Conservation (phyloP, 257 asterid genomes). For the Scutellaria barbata region DNA sequence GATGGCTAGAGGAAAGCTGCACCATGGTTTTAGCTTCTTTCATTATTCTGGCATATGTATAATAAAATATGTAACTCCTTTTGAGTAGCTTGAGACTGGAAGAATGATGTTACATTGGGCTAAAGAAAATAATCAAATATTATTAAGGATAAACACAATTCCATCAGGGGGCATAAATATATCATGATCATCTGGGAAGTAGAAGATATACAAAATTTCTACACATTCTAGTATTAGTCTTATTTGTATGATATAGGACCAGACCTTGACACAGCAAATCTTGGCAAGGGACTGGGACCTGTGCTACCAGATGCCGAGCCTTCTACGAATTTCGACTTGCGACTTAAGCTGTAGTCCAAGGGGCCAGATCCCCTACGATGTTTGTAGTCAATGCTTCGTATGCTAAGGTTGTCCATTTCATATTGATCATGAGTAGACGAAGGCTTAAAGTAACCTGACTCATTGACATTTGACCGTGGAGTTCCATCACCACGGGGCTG, state of each 20-base stretch:
- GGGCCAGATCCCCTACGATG: slow-evolving; percentile 91
- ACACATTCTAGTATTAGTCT: slow-evolving; percentile 30
- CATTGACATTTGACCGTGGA: slow-evolving; percentile 56
- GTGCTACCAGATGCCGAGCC: slow-evolving; percentile 88
- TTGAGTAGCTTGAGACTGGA: slow-evolving; percentile 10
- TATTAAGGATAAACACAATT: slow-evolving; percentile 25
- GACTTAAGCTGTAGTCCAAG: slow-evolving; percentile 74
- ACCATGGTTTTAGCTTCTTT: neutral
- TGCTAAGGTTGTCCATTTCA: slow-evolving; percentile 53
- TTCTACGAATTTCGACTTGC: slow-evolving; percentile 65
- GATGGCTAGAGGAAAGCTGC: slow-evolving; percentile 4
- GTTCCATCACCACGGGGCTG: slow-evolving; percentile 60
- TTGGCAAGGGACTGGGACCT: slow-evolving; percentile 93
- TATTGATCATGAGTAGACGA: slow-evolving; percentile 69
- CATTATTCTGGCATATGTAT: too few species aligned
- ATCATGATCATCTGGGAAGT: slow-evolving; percentile 28
- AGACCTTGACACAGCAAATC: slow-evolving; percentile 92
- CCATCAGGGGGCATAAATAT: slow-evolving; percentile 37
- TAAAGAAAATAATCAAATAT: slow-evolving; percentile 17
- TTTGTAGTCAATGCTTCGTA: slow-evolving; percentile 55
- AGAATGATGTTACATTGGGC: slow-evolving; percentile 2
- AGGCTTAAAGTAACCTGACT: slow-evolving; percentile 66
- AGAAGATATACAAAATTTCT: slow-evolving; percentile 47
- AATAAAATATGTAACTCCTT: neutral
- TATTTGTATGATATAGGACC: slow-evolving; percentile 86